Conservation (phyloP, 805 yeast genomes). For the Myxozyma nipponensis region DNA sequence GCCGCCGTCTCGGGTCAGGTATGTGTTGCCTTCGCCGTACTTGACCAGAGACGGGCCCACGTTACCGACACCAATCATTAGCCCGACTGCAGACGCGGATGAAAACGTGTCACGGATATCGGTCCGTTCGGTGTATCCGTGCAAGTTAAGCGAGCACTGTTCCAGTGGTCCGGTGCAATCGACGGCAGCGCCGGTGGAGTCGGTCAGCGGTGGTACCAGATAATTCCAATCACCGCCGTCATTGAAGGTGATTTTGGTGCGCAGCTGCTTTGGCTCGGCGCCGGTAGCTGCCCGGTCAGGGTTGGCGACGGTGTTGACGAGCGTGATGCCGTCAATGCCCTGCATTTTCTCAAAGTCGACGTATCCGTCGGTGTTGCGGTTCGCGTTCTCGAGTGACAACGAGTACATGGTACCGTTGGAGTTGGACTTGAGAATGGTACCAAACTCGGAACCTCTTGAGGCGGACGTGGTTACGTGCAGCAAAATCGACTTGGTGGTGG, state of each 20-base stretch:
- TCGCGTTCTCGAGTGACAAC: slow-evolving; percentile 62
- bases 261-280: slow-evolving; percentile 54
- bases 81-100: slow-evolving; percentile 84
- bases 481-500: slow-evolving; percentile 67
- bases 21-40: slow-evolving; percentile 59
- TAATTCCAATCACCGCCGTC: slow-evolving; percentile 88
- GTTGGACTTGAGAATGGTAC: slow-evolving; percentile 80
- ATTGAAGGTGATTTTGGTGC: slow-evolving; percentile 74
- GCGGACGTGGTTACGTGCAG: slow-evolving; percentile 73
- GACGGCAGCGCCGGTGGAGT: slow-evolving; percentile 56
- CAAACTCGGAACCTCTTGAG: slow-evolving; percentile 55
- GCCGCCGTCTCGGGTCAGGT: slow-evolving; percentile 86
- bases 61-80: slow-evolving; percentile 89
- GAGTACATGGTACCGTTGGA: slow-evolving; percentile 88
- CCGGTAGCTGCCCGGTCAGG: slow-evolving; percentile 41
- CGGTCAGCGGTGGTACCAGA: slow-evolving; percentile 63
- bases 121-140: slow-evolving; percentile 82
- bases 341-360: slow-evolving; percentile 86
- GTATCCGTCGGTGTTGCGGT: slow-evolving; percentile 66
- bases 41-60: slow-evolving; percentile 63
- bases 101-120: slow-evolving; percentile 83
- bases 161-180: slow-evolving; percentile 50
- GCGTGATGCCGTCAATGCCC: slow-evolving; percentile 77
- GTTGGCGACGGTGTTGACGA: slow-evolving; percentile 67
- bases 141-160: slow-evolving; percentile 76